phyloP scores from a whole-genome alignment of 768 basidiomycete species.

The Pisolithus microcarpus region DNA sequence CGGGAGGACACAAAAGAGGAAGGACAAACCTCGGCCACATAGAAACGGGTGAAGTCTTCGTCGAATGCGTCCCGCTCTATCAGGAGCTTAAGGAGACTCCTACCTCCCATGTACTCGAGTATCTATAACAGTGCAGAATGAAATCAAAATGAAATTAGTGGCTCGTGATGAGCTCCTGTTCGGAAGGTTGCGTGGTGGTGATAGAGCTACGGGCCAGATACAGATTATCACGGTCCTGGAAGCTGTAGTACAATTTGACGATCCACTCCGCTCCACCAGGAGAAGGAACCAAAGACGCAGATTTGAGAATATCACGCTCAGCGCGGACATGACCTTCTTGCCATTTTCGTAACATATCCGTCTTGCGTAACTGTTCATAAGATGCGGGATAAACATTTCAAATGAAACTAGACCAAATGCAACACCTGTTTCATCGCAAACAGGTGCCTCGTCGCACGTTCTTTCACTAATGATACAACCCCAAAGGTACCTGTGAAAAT shows the following conservation, averaged over 20 bases:
- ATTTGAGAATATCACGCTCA: slow-evolving; percentile 89
- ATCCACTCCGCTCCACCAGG: slow-evolving; percentile 86
- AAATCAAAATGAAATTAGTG: slow-evolving; percentile 53
- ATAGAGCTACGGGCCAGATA: slow-evolving; percentile 69
- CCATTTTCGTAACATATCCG: slow-evolving; percentile 91
- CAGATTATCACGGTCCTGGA: slow-evolving; percentile 91
- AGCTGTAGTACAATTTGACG: slow-evolving; percentile 86
- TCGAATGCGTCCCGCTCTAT: slow-evolving; percentile 89
- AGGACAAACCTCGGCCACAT: slow-evolving; percentile 76
- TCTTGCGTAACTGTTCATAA: slow-evolving; percentile 62
- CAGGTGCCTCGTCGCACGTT: slow-evolving; percentile 68
- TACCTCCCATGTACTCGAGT: slow-evolving; percentile 93
- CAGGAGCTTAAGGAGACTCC: slow-evolving; percentile 91
- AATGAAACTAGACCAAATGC: slow-evolving; percentile 21
- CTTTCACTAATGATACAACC: slow-evolving; percentile 87
- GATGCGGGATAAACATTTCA: slow-evolving; percentile 21
- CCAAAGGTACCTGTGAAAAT: slow-evolving; percentile 77
- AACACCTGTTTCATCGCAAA: slow-evolving; percentile 96
- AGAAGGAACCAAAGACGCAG: slow-evolving; percentile 74
- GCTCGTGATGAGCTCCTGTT: slow-evolving; percentile 22
- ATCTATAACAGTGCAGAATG: slow-evolving; percentile 49
- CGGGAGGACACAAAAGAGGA: slow-evolving; percentile 14
- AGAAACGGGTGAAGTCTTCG: slow-evolving; percentile 88
- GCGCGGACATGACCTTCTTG: slow-evolving; percentile 97
- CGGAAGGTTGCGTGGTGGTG: slow-evolving; percentile 20